Conservation (phyloP, 345 rosid genomes). For the Acer yangbiense region DNA sequence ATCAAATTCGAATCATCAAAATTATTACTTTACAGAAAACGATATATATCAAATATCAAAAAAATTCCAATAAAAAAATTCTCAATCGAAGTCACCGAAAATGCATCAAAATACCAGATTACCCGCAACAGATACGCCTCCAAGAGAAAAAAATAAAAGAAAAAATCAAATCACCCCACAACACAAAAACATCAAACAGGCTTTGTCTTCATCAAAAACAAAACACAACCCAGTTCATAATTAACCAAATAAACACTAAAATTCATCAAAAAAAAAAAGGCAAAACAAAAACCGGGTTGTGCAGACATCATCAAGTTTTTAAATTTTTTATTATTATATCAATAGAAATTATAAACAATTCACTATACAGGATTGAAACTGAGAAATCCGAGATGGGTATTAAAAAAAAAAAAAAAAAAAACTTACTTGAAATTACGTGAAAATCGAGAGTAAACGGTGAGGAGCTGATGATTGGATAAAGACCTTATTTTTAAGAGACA, state of each 20-base stretch:
- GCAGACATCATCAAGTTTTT: not conserved
- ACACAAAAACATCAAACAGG: not conserved
- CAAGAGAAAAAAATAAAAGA: too few relatives aligned
- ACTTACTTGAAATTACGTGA: slow-evolving; percentile 14
- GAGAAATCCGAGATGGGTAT: not conserved
- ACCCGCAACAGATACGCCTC: not conserved
- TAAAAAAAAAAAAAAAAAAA: slow-evolving; percentile 12
- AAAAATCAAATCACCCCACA: not conserved
- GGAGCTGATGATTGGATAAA: slow-evolving; percentile 20
- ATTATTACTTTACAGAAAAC: not conserved
- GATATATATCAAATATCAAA: not conserved
- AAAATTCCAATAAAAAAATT: not conserved
- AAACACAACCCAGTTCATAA: slow-evolving; percentile 16
- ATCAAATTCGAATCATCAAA: slow-evolving; percentile 5
- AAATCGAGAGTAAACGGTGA: slow-evolving; percentile 11
- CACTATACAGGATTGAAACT: not conserved
- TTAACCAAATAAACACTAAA: not conserved
- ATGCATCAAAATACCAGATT: not conserved
- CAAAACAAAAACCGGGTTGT: not conserved
- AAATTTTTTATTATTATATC: too few relatives aligned
- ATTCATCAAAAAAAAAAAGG: not conserved
- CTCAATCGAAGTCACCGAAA: not conserved
- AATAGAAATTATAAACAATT: not conserved
- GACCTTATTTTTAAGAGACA: not conserved
- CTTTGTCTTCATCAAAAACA: not conserved